Evolutionary conservation across 2,329 filamentous ascomycete genomes (phyloP), one percentile per base, ranked within the genome.

Genomic region (Exophiala aquamarina): DNA sequence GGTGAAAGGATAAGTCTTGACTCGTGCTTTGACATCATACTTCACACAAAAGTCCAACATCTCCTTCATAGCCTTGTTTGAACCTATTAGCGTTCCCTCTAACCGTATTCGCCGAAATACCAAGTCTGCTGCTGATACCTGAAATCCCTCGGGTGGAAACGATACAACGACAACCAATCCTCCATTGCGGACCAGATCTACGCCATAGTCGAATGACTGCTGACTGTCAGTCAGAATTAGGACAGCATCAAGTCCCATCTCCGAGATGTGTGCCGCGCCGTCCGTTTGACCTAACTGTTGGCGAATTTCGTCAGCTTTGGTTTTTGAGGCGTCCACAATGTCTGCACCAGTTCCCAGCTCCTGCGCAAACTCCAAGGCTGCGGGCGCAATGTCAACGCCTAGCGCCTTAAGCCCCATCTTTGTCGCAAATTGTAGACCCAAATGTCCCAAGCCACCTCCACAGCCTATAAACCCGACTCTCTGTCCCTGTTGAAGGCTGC

Each of bases 361-460:
- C 45, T 67, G 64, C 0, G 86, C 85, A 58, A 90, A 86, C 0
- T 81, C 76, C 50, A 77, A 76, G 73, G 91, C 91, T 56, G 72
- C 74, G 51, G 80, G 76, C 9, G 81, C 57, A 31, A 81, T 0
- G 79, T 78, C n/a, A 78, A 84, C 39, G 89, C 66, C 63, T 5
- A 65, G 62, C 4, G 45, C 45, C 6, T 79, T 77, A 66, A 85
- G 89, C 3, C 87, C 87, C 86, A 90, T 89, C 67, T 83, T 82
- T 40, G 72, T 73, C 3, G 86, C 85, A 63, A 84, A 91, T 63
- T 90, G 86, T 19, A 91, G 81, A 0, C 85, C 87, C 23, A 91
- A 65, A 65, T 91, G 87, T 3, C 87, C 87, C 0, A 91, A 74
- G 2, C 87, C 87, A 47, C 87, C 87, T 0, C 91, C 75, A 29